Evolutionary conservation across 2,329 filamentous ascomycete genomes (phyloP).

Genomic region (Trichocomaceae sp.): DNA sequence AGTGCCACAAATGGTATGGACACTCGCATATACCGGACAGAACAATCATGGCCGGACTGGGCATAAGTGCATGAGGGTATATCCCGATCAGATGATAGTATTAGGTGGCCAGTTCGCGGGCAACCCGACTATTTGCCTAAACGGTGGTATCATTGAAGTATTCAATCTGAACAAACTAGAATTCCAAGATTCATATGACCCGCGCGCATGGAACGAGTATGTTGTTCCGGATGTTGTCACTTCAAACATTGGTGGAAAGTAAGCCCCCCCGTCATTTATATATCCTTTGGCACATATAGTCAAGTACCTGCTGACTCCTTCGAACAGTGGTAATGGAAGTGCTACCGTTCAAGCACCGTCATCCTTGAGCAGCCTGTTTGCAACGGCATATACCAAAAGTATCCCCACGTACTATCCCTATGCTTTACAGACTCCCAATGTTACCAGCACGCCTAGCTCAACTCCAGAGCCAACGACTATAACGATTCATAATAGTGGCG

Average conservation of each 20-base stretch:
- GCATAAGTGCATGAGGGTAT: conserved; percentile 30
- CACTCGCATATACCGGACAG: conserved; percentile 20
- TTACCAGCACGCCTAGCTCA: conserved; percentile 7
- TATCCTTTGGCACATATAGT: conserved; percentile 4
- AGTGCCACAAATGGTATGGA: conserved; percentile 31
- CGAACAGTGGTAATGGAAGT: conserved; percentile 25
- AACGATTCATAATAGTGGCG: not conserved
- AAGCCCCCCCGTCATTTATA: conserved; percentile 12
- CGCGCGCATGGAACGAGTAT: conserved; percentile 28
- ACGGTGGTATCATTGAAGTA: conserved; percentile 48
- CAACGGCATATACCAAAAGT: conserved; percentile 47
- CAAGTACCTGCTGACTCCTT: not conserved
- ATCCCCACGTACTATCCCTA: conserved; percentile 60
- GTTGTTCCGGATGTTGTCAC: conserved; percentile 25
- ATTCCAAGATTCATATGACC: conserved; percentile 29
- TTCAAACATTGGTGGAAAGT: conserved; percentile 32
- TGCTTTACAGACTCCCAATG: not conserved
- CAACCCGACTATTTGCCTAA: conserved; percentile 39
- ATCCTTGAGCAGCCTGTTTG: conserved; percentile 49
- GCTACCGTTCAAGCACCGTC: conserved; percentile 24
- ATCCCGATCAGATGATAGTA: conserved; percentile 47
- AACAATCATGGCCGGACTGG: conserved; percentile 22
- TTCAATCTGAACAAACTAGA: conserved; percentile 31
- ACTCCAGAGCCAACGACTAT: conserved; percentile 2
- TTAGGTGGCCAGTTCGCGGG: conserved; percentile 27